Evolutionary conservation across 352 stramenopile species (phyloP), one percentile per base, ranked within the genome.

Genomic region (Globisporangium viniferum): DNA sequence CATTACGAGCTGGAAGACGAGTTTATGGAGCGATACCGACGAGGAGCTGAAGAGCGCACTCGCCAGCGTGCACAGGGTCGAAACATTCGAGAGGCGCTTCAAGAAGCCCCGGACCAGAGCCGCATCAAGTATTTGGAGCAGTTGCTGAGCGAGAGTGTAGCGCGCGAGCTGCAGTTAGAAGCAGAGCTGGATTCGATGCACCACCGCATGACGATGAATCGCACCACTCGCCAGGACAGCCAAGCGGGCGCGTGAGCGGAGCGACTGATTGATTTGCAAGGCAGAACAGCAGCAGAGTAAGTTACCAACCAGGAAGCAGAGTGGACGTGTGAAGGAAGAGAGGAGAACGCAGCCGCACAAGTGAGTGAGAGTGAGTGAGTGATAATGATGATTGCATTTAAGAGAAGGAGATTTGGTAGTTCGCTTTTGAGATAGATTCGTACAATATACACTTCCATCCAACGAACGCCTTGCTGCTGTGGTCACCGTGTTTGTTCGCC

Each of bases 91-190:
- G 88, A 95, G 46, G 82, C 86, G 12, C 75, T 95, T 53, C 73
- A 85, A 55, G 80, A 91, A 68, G 84, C 84, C 5, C 86, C 88
- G 0, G 86, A 94, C 62, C 82, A 93, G 71, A 93, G 79, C 62
- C 88, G 86, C 39, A 93, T 96, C 73, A 94, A 94, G 78, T 96
- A 94, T 62, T 67, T 96, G 58, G 86, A 96, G 70, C 85, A 96
- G 68, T 64, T 96, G 51, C 68, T 96, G 24, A 90, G 80, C 33
- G 86, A 96, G 62, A 94, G 86, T 62, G 78, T 96, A 5, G 88
- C 86, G 41, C 84, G 88, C 33, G 88, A 96, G 71, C 70, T 96
- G 56, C 86, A 94, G 66, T 76, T 96, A 4, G 88, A 96, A 49
- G 82, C 84, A 6, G 84, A 95, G 61, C 70, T 95, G 29, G 81